Evolutionary conservation across 192 early-diverging fungal species (phyloP).

Genomic region (Linnemannia hyalina): DNA sequence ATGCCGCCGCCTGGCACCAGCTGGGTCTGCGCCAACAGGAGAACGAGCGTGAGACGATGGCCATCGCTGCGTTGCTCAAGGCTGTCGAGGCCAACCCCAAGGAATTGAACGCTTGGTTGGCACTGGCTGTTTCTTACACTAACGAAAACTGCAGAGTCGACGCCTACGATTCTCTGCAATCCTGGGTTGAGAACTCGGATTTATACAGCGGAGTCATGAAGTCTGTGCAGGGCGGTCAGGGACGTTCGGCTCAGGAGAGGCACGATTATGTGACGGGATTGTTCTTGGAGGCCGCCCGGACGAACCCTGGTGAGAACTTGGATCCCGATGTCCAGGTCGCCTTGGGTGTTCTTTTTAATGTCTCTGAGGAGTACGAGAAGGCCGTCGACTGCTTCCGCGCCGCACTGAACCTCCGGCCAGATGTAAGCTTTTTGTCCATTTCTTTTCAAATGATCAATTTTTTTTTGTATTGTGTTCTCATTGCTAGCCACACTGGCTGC

Average conservation of each 20-base stretch:
- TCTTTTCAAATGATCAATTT: not conserved
- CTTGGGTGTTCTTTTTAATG: conserved; percentile 96
- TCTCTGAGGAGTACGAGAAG: conserved; percentile 93
- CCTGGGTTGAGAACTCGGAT: conserved; percentile 85
- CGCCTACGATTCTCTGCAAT: conserved; percentile 90
- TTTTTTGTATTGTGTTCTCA: not conserved
- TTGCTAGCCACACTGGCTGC: not conserved
- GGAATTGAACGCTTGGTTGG: conserved; percentile 84
- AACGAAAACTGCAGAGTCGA: conserved; percentile 91
- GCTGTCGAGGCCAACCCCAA: conserved; percentile 82
- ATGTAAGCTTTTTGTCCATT: conserved; percentile 56
- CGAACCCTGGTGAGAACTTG: conserved; percentile 70
- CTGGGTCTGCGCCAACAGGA: conserved; percentile 95
- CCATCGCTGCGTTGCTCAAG: conserved; percentile 90
- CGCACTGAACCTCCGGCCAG: conserved; percentile 85
- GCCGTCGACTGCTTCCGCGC: conserved; percentile 98
- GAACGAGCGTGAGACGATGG: conserved; percentile 93
- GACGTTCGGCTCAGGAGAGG: conserved; percentile 64
- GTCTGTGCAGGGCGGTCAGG: conserved; percentile 25
- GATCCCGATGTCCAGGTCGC: conserved; percentile 96
- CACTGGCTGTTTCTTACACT: conserved; percentile 92
- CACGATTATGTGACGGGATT: conserved; percentile 81
- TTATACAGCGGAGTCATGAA: conserved; percentile 67
- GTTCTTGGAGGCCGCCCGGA: conserved; percentile 85
- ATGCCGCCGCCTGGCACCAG: conserved; percentile 87